phyloP scores from a whole-genome alignment of 2,329 filamentous ascomycete genomes.

The Colletotrichum karsti region DNA sequence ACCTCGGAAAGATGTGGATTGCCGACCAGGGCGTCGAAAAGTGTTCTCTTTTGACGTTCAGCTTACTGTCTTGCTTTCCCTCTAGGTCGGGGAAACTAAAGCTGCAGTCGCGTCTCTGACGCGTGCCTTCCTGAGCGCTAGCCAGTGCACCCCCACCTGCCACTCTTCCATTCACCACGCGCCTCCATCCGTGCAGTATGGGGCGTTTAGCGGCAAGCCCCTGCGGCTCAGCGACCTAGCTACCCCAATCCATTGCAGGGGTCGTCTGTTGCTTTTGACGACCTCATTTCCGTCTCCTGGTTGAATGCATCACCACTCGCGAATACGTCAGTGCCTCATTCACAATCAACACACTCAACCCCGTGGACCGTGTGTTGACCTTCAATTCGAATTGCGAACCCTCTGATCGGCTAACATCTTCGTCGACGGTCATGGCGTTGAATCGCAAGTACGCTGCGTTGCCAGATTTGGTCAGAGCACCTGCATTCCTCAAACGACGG shows the following conservation, averaged over 20 bases:
- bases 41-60: conserved; percentile 6
- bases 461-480: conserved; percentile 72
- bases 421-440: conserved; percentile 70
- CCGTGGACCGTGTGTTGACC: background rate
- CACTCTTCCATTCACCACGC: background rate
- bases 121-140: background rate
- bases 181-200: background rate
- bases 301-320: background rate
- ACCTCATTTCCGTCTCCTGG: background rate
- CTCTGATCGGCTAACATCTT: background rate
- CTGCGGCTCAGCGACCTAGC: conserved; percentile 12
- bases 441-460: conserved; percentile 85
- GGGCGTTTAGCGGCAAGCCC: conserved; percentile 10
- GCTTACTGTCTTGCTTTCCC: background rate
- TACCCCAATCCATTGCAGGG: conserved; percentile 1
- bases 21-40: background rate
- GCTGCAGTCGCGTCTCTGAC: conserved; percentile 19
- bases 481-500: background rate
- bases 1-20: background rate
- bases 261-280: background rate
- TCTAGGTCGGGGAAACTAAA: background rate
- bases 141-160: conserved; percentile 12
- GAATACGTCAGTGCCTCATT: background rate
- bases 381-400: background rate
- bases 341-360: background rate